A percentile compares a stretch with the other conserved stretches of the same genome.
Evolutionary conservation across 2,329 filamentous ascomycete genomes (phyloP).

Genomic region (Acrodontium crateriforme): DNA sequence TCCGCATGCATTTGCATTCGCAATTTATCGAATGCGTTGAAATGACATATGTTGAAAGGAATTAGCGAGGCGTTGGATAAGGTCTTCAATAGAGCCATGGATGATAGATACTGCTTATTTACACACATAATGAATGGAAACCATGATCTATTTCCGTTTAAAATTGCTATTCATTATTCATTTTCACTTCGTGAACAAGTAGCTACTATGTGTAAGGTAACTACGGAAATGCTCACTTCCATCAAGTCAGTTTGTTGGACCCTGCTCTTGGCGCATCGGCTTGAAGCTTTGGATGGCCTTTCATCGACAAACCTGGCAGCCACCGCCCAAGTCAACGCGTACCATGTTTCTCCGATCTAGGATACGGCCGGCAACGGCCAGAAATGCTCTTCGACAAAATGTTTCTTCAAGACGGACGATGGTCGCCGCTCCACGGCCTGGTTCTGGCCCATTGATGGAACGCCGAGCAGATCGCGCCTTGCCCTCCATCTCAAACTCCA

Average conservation of each 20-base stretch:
- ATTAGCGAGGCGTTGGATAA: too few species aligned
- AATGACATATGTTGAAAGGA: too few species aligned
- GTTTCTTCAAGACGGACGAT: conserved; percentile 25
- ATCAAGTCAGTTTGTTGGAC: neutral
- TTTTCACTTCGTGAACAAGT: neutral
- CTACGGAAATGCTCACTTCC: neutral
- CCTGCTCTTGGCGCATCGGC: neutral
- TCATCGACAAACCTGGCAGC: neutral
- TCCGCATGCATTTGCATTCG: too few species aligned
- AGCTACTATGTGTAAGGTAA: neutral
- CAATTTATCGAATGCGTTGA: too few species aligned
- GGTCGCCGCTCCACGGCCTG: conserved; percentile 36
- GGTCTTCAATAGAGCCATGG: too few species aligned
- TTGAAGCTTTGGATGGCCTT: neutral
- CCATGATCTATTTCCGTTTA: too few species aligned
- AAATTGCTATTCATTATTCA: conserved; percentile 1
- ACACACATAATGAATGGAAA: too few species aligned
- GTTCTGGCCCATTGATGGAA: conserved; percentile 38
- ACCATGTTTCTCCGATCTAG: conserved; percentile 16
- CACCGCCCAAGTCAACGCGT: neutral
- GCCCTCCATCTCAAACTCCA: conserved; percentile 25
- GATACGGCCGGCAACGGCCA: conserved; percentile 5
- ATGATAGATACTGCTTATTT: too few species aligned
- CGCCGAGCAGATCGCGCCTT: conserved; percentile 40
- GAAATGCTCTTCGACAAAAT: conserved; percentile 4